Percentiles rank a stretch among this genome's conserved stretches.
These are phyloP conservation scores for Debaryomyces nepalensis DNA, from an alignment of 1,139 yeast species.

Conservation along the genomic window DNA sequence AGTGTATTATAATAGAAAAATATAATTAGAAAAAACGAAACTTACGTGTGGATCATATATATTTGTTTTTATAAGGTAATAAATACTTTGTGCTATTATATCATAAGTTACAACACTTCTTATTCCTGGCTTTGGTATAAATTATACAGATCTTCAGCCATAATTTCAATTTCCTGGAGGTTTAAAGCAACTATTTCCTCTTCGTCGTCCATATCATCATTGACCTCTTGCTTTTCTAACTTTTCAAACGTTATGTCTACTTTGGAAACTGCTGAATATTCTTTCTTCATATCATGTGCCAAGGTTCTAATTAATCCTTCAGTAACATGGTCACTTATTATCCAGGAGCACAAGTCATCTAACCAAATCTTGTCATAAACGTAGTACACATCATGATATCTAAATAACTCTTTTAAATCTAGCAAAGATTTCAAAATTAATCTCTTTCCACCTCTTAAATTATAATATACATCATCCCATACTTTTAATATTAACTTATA, in stretches of 20 bases:
- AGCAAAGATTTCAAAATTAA: slow-evolving; percentile 63
- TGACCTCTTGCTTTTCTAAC: slow-evolving; percentile 24
- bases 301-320: slow-evolving; percentile 59
- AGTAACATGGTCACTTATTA: slow-evolving; percentile 59
- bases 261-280: slow-evolving; percentile 27
- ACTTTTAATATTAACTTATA: slow-evolving; percentile 61
- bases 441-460: slow-evolving; percentile 71
- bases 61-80: no score
- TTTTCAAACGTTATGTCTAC: slow-evolving; percentile 47
- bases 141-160: slow-evolving; percentile 56
- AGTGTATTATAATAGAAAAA: no score
- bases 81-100: no score
- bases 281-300: slow-evolving; percentile 64
- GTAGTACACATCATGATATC: slow-evolving; percentile 85
- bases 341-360: slow-evolving; percentile 83
- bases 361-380: slow-evolving; percentile 81
- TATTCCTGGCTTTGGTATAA: slow-evolving; percentile 21
- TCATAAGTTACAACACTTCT: no score
- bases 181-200: slow-evolving; percentile 50
- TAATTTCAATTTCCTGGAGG: slow-evolving; percentile 54
- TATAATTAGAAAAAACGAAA: no score
- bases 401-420: slow-evolving; percentile 70
- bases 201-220: slow-evolving; percentile 22
- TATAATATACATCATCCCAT: slow-evolving; percentile 76
- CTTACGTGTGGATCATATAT: no score